A percentile compares a stretch with the other conserved stretches of the same genome.
These are phyloP conservation scores for Candolleomyces eurysporus DNA, from an alignment of 768 basidiomycete species.

Conservation along the genomic window DNA sequence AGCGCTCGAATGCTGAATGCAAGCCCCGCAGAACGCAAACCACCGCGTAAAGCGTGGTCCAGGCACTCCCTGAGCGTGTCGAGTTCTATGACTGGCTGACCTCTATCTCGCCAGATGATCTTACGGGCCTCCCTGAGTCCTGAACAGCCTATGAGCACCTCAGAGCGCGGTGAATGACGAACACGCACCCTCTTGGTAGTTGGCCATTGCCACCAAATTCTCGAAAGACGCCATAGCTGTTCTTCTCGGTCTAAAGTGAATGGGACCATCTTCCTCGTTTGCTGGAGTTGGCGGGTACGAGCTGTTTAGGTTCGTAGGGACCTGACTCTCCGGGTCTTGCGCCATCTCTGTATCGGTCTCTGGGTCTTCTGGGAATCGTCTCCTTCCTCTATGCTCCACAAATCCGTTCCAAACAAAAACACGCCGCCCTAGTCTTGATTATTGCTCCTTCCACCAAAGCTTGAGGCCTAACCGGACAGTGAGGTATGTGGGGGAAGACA, in stretches of 20 bases:
- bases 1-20: constrained; percentile 82
- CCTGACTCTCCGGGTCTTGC: background rate
- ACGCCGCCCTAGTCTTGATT: no score
- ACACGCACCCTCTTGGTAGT: constrained; percentile 62
- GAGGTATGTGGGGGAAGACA: no score
- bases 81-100: constrained; percentile 72
- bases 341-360: background rate
- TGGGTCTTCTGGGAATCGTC: background rate
- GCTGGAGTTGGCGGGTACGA: constrained; percentile 1
- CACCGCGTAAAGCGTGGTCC: constrained; percentile 69
- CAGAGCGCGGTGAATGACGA: background rate
- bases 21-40: constrained; percentile 70
- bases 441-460: no score
- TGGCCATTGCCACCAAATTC: constrained; percentile 80
- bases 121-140: constrained; percentile 66
- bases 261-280: constrained; percentile 21
- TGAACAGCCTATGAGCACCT: background rate
- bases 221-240: constrained; percentile 73
- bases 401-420: no score
- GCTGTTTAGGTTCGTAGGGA: background rate
- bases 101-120: constrained; percentile 80
- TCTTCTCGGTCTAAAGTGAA: constrained; percentile 50
- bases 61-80: constrained; percentile 62
- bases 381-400: no score
- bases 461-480: no score